Evolutionary conservation across 2,329 filamentous ascomycete genomes (phyloP), one percentile per base, ranked within the genome.

Genomic region (Monosporascus sp.): DNA sequence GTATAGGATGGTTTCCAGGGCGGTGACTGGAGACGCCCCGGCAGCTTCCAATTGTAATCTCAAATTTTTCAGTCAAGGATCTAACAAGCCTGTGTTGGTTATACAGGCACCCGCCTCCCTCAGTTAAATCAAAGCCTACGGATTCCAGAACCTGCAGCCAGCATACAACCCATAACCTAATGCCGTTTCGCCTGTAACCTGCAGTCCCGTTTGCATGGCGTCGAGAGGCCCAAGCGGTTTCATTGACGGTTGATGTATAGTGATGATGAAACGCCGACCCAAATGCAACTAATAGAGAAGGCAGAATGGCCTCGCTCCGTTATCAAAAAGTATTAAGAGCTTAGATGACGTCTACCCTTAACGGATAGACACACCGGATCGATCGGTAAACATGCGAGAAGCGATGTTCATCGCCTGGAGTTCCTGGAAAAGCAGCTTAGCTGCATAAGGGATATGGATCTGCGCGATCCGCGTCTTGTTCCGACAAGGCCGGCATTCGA

Each of bases 381-480:
- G 78, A 69, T 90, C 89, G 40, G 93, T 97, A 71, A 96, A 99
- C 91, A 99, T 93, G 70, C 94, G 87, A 34, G 93, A 88, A 11
- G 94, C 93, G 71, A 99, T 97, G 73, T 97, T 97, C 94, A 99
- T 99, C 49, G 91, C 87, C 69, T 92, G 90, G 62, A 99, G 78
- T 77, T 99, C 94, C 77, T 99, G 94, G 86, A 99, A 99, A 49
- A 99, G 84, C 49, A 99, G 81, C 78, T 99, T 99, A 56, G 94
- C 94, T 2, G 94, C 94, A 69, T 99, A 99, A 0, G 94, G 94
- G 60, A 99, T 96, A 71, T 97, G 91, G 53, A 99, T 88, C 73
- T 99, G 94, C 5, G 93, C 94, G 71, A 99, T 97, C 77, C 90
- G 91, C 59, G 93, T 97, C 83, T 97, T 97, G 81, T 99, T 99